Conservation (phyloP, 495 filamentous ascomycete genomes). For the Penicillium antarcticum region DNA sequence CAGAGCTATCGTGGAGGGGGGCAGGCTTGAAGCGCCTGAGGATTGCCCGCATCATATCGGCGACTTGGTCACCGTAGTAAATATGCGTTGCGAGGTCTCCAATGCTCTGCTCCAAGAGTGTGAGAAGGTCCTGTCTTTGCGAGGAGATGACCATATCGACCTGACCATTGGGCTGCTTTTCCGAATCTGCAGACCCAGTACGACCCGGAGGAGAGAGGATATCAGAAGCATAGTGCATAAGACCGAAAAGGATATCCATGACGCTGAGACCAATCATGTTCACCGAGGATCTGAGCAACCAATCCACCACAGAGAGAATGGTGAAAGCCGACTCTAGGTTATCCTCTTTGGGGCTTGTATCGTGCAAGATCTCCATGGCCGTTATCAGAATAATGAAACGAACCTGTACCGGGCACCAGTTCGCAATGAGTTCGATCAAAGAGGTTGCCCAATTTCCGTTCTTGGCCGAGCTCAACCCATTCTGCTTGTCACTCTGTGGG, state of each 20-base stretch:
- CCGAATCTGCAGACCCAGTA: constrained; percentile 24
- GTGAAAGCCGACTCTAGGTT: constrained; percentile 67
- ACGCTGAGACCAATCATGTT: constrained; percentile 93
- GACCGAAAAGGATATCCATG: constrained; percentile 81
- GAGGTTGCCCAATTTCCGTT: constrained; percentile 71
- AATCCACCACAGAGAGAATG: constrained; percentile 69
- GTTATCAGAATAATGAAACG: constrained; percentile 83
- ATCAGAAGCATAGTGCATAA: constrained; percentile 74
- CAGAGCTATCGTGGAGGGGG: constrained; percentile 35
- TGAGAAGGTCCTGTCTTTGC: constrained; percentile 53
- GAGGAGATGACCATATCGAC: constrained; percentile 32
- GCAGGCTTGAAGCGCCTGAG: constrained; percentile 70
- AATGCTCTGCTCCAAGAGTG: constrained; percentile 70
- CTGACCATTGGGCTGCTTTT: constrained; percentile 16
- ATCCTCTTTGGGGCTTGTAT: constrained; percentile 60
- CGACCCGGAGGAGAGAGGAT: constrained; percentile 60
- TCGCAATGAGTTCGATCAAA: constrained; percentile 69
- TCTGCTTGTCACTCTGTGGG: constrained; percentile 21
- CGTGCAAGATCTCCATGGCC: constrained; percentile 68
- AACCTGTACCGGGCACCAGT: constrained; percentile 88
- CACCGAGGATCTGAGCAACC: constrained; percentile 78
- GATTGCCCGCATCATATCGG: constrained; percentile 83
- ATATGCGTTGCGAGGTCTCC: constrained; percentile 86
- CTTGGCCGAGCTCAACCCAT: constrained; percentile 25
- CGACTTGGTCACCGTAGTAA: constrained; percentile 91